Evolutionary conservation across 345 rosid species (phyloP), one percentile per base, ranked within the genome.

Genomic region (Heritiera littoralis): DNA sequence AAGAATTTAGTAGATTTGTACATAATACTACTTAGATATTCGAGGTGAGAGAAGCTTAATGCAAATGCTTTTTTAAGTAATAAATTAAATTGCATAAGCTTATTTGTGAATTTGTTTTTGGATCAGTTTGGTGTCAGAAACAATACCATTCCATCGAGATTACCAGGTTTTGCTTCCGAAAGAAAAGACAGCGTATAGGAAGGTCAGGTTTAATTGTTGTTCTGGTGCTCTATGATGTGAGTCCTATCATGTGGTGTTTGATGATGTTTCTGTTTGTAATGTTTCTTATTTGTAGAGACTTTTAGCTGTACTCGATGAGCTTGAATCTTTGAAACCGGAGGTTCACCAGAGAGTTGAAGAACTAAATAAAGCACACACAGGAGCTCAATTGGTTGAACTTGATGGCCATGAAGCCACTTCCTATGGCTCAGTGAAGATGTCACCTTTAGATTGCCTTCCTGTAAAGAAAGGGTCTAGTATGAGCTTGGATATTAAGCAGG

Each of bases 101-200:
- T 68, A 67, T 76, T 67, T 60, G 63, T 76, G 67, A 78, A 15
- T 35, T 48, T 69, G 56, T 66, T 58, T 71, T 56, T 43, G 66
- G 17, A 54, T 71, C 88, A 96, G 98, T 90, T 90, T 96, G 92
- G 93, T 94, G 41, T 92, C 97, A 55, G 99, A 96, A 83, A 96
- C 98, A 12, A 96, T 94, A 78, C 99, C 98, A 0, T 90, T 81
- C 75, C 99, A 96, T 86, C 92, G 90, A 80, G 99, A 94, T 81
- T 96, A 92, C 73, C 95, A 83, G 46, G 83, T 77, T 43, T 81
- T 84, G 74, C 87, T 79, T 82, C 76, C 86, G 49, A 94, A 87
- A 82, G 98, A 89, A 76, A 91, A 88, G 80, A 79, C 83, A 6
- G 76, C 59, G 78, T 89, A 88, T 84, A 92, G 79, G 87, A 94